Evolutionary conservation across 129 eudicot genomes (phyloP).

Genomic region (Kitagawia praeruptora): DNA sequence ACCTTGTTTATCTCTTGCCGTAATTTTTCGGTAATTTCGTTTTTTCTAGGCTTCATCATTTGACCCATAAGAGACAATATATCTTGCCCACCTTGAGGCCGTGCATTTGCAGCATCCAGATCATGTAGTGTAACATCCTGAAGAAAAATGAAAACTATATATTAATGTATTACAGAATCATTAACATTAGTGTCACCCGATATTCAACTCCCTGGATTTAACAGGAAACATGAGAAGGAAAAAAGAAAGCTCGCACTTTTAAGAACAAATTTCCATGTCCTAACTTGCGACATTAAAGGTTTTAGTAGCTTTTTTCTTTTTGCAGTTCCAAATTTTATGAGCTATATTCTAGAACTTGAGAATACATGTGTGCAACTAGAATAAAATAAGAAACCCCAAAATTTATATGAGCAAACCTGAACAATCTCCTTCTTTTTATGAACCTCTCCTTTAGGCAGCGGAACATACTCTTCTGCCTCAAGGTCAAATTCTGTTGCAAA

Average conservation of each 20-base stretch:
- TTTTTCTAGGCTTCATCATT: slow-evolving; percentile 98
- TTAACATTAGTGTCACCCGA: background rate
- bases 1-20: slow-evolving; percentile 97
- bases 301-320: too few relatives aligned
- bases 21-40: slow-evolving; percentile 92
- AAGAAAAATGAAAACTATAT: background rate
- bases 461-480: slow-evolving; percentile 97
- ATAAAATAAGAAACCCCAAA: background rate
- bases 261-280: too few relatives aligned
- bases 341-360: background rate
- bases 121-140: slow-evolving; percentile 99
- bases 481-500: slow-evolving; percentile 98
- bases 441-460: slow-evolving; percentile 98
- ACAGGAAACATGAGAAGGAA: too few relatives aligned
- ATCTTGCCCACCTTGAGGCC: slow-evolving; percentile 99
- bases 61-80: slow-evolving; percentile 96
- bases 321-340: too few relatives aligned
- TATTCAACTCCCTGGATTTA: too few relatives aligned
- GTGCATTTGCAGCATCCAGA: slow-evolving; percentile 99
- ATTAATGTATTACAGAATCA: background rate
- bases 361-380: background rate
- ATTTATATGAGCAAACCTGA: slow-evolving; percentile 46
- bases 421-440: slow-evolving; percentile 98
- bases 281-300: too few relatives aligned
- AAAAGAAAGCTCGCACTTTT: too few relatives aligned